Evolutionary conservation across 2,329 filamentous ascomycete genomes (phyloP), one percentile per base, ranked within the genome.

Genomic region (Aspergillus chevalieri): DNA sequence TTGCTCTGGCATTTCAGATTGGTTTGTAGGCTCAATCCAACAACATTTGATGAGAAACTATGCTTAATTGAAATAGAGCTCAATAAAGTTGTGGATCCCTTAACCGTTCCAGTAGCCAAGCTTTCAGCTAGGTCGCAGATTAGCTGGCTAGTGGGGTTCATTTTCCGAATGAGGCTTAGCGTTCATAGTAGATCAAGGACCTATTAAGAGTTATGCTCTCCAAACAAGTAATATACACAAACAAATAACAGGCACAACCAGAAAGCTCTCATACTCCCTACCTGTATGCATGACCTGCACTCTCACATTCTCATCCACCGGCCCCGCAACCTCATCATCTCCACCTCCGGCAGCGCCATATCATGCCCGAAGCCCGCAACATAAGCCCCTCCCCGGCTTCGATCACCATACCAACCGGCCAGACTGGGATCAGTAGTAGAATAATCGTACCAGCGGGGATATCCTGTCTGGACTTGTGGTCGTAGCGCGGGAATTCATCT

Each of bases 331-430:
- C 45, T 19, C 46, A 57, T 17, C 5, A 21, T 9, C 24, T 51
- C 46, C 8, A 54, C n/a, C 46, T 60, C 56, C 1, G 53, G 52
- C 4, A 60, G 49, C 8, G 50, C 43, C 53, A 64, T 57, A 39
- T 61, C 54, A 26, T 61, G 57, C 58, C 58, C 0, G 61, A 52
- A 6, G 61, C 34, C 6, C 55, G 45, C 4, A 63, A 43, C 42
- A 58, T 45, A 3, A 62, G 19, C 0, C 51, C 52, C 36, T 64
- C 61, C 8, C 59, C 60, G 1, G 51, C 47, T n/a, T 53, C 58
- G 41, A 60, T 62, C 1, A 58, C 50, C 51, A 62, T 56, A 1
- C 59, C 59, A 4, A 52, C 50, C 1, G 57, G 61, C 60, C 59
- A 61, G 2, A 62, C 47, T 0, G 50, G 49, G 2, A 61, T 58